phyloP scores from a whole-genome alignment of 148 eudicot species.

The Polygonum aviculare region DNA sequence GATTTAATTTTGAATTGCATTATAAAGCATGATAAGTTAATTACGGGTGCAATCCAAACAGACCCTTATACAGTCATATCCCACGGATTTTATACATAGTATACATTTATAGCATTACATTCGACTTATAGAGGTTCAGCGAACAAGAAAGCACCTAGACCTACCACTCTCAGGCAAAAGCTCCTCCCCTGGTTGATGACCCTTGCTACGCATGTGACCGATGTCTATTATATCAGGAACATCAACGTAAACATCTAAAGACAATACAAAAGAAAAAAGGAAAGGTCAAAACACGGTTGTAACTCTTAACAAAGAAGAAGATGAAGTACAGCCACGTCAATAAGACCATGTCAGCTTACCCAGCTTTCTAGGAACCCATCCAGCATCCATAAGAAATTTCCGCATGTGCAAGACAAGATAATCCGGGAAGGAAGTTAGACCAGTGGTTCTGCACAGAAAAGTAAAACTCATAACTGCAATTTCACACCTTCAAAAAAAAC shows the following conservation, averaged over 20 bases:
- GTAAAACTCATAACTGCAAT: not conserved
- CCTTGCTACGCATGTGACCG: constrained; percentile 88
- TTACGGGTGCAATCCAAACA: too few species aligned
- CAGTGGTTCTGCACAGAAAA: constrained; percentile 54
- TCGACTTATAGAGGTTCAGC: not conserved
- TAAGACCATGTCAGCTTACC: constrained; percentile 29
- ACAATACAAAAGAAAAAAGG: constrained; percentile 10
- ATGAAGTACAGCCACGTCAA: not conserved
- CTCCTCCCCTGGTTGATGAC: constrained; percentile 93
- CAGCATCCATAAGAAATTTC: constrained; percentile 93
- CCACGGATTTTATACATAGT: not conserved
- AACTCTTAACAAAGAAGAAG: not conserved
- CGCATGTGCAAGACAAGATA: constrained; percentile 97
- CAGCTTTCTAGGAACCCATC: constrained; percentile 98
- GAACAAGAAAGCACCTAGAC: not conserved
- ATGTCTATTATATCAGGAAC: constrained; percentile 91
- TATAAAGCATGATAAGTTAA: too few species aligned
- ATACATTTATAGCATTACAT: not conserved
- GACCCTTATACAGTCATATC: too few species aligned
- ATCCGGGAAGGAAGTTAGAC: constrained; percentile 93
- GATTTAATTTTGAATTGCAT: too few species aligned
- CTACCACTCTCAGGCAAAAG: constrained; percentile 85
- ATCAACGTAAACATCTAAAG: constrained; percentile 86
- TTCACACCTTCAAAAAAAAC: not conserved
- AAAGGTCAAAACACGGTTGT: not conserved